phyloP scores from a whole-genome alignment of 352 stramenopile species.

The Detonula confervacea region DNA sequence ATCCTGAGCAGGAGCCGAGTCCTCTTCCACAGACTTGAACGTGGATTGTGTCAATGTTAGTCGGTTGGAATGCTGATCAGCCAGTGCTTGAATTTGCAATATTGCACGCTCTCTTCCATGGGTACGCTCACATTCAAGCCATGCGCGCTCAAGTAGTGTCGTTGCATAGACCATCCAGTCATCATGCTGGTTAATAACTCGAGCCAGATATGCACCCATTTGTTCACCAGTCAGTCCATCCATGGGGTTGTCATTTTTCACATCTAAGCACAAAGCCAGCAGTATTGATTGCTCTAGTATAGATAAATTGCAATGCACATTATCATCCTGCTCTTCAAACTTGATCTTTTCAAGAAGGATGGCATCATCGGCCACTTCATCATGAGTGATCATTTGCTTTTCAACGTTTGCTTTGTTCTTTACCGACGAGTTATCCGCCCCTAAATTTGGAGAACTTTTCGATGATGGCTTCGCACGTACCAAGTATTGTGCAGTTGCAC shows the following conservation, averaged over 20 bases:
- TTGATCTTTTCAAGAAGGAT: constrained; percentile 90
- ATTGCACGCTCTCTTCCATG: constrained; percentile 93
- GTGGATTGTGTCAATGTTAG: constrained; percentile 90
- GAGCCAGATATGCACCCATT: constrained; percentile 94
- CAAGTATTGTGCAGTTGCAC: constrained; percentile 89
- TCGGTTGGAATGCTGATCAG: constrained; percentile 94
- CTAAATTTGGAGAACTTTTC: constrained; percentile 45
- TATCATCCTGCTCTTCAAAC: constrained; percentile 84
- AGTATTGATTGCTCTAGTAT: constrained; percentile 89
- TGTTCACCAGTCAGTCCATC: constrained; percentile 94
- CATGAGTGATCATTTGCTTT: constrained; percentile 82
- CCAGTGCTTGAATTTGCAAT: constrained; percentile 95
- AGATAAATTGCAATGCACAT: constrained; percentile 57
- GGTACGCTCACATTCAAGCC: constrained; percentile 93
- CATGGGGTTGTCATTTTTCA: constrained; percentile 95
- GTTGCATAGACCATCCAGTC: constrained; percentile 98
- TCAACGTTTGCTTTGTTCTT: constrained; percentile 45
- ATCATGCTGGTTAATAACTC: constrained; percentile 92
- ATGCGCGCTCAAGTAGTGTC: constrained; percentile 90
- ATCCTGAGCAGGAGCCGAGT: constrained; percentile 90
- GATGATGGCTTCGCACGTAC: constrained; percentile 62
- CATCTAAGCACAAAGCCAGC: constrained; percentile 94
- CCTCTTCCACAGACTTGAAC: constrained; percentile 85
- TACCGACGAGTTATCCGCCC: constrained; percentile 32
- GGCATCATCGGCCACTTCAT: constrained; percentile 86